Evolutionary conservation across 2,329 filamentous ascomycete genomes (phyloP), one percentile per base, ranked within the genome.

Genomic region (Didymella exigua): DNA sequence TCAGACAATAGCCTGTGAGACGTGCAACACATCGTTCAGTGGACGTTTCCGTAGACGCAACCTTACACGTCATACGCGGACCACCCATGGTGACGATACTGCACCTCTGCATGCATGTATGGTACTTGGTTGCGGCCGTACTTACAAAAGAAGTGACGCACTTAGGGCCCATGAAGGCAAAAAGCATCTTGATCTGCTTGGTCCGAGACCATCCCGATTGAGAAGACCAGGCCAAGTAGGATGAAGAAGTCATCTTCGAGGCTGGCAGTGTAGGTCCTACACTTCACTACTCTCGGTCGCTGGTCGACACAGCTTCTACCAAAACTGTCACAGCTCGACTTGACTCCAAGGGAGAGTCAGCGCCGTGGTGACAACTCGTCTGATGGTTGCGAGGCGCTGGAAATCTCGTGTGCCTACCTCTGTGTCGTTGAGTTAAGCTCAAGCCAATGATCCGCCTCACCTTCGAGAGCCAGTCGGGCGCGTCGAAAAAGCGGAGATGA

Each of bases 351-450:
- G 31, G 19, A 34, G 16, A 16, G 16, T 19, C 14, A 34, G 16
- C 8, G 31, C 11, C 4, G 31, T 18, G 16, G 9, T 19, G 2
- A 16, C n/a, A 18, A 7, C 21, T 19, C 11, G 6, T 8, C 10
- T 31, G 9, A 26, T 29, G 24, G 23, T 24, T 9, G 21, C 31
- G 16, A 18, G 5, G 7, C 31, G 16, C 16, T 34, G 16, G 16
- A 34, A 34, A 19, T 2, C 2, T 34, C 16, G 18, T 4, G 16
- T 19, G 8, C 16, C 16, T 11, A 11, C 16, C 31, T 34, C 3
- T 4, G 11, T 42, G 46, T 23, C 29, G 46, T 49, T 24, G 6
- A 34, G 26, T 18, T 49, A 49, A 42, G 29, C 46, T 49, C 46
- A 21, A 41, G 37, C 46, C 46, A 49, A 42, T 42, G 16, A 14